Percentiles rank a stretch among this genome's conserved stretches.
Conservation (phyloP, 495 filamentous ascomycete species). For the Xylaria castorea region DNA sequence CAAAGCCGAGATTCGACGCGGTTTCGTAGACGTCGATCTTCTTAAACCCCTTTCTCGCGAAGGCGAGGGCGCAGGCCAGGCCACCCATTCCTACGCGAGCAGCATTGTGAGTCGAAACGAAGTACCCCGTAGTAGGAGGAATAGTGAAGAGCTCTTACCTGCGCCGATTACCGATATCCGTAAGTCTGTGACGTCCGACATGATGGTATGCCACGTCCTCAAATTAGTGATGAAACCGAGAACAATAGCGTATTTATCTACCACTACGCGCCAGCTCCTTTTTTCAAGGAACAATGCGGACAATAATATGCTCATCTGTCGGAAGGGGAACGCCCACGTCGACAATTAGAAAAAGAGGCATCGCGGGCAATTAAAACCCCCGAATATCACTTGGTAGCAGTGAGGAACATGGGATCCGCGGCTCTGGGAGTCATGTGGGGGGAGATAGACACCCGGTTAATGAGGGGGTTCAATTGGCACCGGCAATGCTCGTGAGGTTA, state of each 20-base stretch:
- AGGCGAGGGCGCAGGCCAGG: conserved; percentile 71
- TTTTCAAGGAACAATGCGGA: background rate
- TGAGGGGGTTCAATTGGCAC: conserved; percentile 35
- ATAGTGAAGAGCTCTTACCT: conserved; percentile 36
- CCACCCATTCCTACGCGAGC: conserved; percentile 76
- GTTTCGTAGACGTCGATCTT: conserved; percentile 75
- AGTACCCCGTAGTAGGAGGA: background rate
- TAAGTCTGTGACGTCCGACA: conserved; percentile 51
- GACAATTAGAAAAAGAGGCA: conserved; percentile 6
- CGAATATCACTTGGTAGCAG: conserved; percentile 1
- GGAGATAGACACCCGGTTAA: conserved; percentile 39
- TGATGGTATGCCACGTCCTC: conserved; percentile 29
- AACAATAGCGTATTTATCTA: background rate
- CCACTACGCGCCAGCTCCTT: background rate
- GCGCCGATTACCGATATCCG: conserved; percentile 54
- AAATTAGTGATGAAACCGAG: conserved; percentile 1
- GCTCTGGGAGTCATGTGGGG: conserved; percentile 33
- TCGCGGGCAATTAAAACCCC: conserved; percentile 26
- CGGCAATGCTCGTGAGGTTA: conserved; percentile 35
- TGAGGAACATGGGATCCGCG: conserved; percentile 10
- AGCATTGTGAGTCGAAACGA: background rate
- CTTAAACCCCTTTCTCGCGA: conserved; percentile 76
- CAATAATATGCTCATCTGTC: background rate
- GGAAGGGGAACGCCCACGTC: conserved; percentile 9
- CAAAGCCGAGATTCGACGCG: conserved; percentile 77